Evolutionary conservation across 2,329 filamentous ascomycete genomes (phyloP).

Genomic region (Phyllachora maydis): DNA sequence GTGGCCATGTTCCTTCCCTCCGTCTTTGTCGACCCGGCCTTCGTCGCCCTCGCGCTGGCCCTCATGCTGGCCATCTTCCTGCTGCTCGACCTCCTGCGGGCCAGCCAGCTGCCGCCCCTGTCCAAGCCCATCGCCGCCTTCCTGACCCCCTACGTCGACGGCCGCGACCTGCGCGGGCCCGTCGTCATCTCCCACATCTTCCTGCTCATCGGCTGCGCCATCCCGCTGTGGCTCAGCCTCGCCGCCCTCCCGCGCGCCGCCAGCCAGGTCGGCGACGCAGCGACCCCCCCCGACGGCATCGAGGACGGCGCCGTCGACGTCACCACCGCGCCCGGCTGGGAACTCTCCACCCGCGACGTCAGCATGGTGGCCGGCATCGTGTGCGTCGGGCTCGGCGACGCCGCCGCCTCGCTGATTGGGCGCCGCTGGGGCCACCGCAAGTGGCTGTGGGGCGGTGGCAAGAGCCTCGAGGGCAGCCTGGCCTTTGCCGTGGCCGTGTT

Average conservation of each 20-base stretch:
- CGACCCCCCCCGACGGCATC: no score
- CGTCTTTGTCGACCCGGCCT: slow-evolving; percentile 71
- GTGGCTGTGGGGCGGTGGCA: slow-evolving; percentile 94
- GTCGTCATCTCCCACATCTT: slow-evolving; percentile 96
- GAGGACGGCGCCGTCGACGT: slow-evolving; percentile 34
- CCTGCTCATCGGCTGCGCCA: slow-evolving; percentile 80
- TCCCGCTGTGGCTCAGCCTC: slow-evolving; percentile 78
- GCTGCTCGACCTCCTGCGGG: slow-evolving; percentile 71
- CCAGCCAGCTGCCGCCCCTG: slow-evolving; percentile 77
- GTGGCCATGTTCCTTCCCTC: slow-evolving; percentile 84
- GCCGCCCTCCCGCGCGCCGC: slow-evolving; percentile 41
- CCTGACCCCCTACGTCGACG: slow-evolving; percentile 84
- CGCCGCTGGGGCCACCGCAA: slow-evolving; percentile 70
- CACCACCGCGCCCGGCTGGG: slow-evolving; percentile 62
- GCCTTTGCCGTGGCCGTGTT: slow-evolving; percentile 73
- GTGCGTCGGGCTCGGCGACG: slow-evolving; percentile 89
- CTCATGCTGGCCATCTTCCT: slow-evolving; percentile 71
- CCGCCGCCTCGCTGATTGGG: slow-evolving; percentile 77
- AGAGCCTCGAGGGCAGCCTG: slow-evolving; percentile 72
- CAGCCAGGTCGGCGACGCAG: no score
- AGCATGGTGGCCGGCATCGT: slow-evolving; percentile 86
- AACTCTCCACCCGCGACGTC: slow-evolving; percentile 50
- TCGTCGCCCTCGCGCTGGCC: slow-evolving; percentile 58
- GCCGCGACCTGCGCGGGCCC: slow-evolving; percentile 75
- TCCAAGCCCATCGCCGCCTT: slow-evolving; percentile 74